phyloP scores from a whole-genome alignment of 73 alveolate species.

The Symbiodinium natans region DNA sequence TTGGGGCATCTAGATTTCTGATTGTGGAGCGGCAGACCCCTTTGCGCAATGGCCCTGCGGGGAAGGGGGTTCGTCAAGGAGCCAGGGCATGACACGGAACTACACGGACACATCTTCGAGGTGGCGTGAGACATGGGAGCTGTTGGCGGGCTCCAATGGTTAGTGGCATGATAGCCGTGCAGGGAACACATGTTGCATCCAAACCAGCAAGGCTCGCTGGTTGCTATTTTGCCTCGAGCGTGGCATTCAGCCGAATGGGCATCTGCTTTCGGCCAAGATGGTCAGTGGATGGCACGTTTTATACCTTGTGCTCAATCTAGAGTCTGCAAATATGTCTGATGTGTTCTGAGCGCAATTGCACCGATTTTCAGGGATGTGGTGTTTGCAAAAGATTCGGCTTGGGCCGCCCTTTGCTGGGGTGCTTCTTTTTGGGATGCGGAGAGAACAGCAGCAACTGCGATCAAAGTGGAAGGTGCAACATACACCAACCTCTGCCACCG shows the following conservation, averaged over 20 bases:
- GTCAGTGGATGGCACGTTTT: neutral
- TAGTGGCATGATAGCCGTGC: neutral
- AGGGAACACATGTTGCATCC: neutral
- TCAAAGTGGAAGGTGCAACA: neutral
- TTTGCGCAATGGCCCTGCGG: neutral
- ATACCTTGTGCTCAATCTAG: neutral
- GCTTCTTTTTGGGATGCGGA: neutral
- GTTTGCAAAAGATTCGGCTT: too few relatives aligned
- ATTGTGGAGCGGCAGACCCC: too few relatives aligned
- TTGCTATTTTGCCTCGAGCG: constrained; percentile 1
- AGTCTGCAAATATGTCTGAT: neutral
- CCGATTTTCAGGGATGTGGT: too few relatives aligned
- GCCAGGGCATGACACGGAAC: neutral
- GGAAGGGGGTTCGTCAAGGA: neutral
- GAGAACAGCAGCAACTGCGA: neutral
- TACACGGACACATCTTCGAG: neutral
- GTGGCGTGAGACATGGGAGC: neutral
- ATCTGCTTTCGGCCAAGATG: neutral
- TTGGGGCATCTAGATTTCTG: too few relatives aligned
- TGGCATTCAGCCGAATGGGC: neutral
- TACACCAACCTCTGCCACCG: neutral
- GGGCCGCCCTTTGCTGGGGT: neutral
- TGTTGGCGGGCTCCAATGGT: neutral
- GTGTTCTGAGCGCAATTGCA: neutral
- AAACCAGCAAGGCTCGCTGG: neutral